phyloP scores from a whole-genome alignment of 192 early-diverging fungal genomes.

The Gigaspora rosea region DNA sequence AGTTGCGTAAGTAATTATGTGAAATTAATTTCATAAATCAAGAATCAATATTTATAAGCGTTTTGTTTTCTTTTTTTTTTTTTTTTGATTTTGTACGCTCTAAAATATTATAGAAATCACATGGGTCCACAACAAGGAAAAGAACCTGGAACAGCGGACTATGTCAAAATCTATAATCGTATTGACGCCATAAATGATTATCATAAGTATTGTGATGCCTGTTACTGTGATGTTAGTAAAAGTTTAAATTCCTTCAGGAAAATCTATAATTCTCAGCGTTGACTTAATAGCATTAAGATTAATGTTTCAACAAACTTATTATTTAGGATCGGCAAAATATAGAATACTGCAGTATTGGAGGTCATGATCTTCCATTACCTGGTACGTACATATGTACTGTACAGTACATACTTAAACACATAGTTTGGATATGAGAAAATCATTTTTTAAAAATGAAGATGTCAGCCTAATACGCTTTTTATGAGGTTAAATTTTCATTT shows the following conservation, averaged over 20 bases:
- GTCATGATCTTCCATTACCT: slow-evolving; percentile 24
- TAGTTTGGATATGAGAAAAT: too few species aligned
- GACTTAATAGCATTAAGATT: too few species aligned
- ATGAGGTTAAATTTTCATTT: too few species aligned
- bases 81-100: background rate
- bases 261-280: too few species aligned
- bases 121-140: background rate
- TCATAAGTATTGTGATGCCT: background rate
- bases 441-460: background rate
- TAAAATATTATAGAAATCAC: too few species aligned
- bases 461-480: background rate
- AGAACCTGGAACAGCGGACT: background rate
- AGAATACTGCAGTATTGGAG: slow-evolving; percentile 38
- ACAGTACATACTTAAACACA: background rate
- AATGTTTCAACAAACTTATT: too few species aligned
- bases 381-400: slow-evolving; percentile 13
- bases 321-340: slow-evolving; percentile 4
- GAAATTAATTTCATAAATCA: too few species aligned
- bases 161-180: slow-evolving; percentile 7
- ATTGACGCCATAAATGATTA: background rate
- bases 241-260: too few species aligned
- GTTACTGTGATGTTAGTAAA: background rate
- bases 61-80: too few species aligned
- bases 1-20: too few species aligned
- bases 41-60: too few species aligned